Conservation (phyloP, 805 yeast species). For the Pichia ethanolica region DNA sequence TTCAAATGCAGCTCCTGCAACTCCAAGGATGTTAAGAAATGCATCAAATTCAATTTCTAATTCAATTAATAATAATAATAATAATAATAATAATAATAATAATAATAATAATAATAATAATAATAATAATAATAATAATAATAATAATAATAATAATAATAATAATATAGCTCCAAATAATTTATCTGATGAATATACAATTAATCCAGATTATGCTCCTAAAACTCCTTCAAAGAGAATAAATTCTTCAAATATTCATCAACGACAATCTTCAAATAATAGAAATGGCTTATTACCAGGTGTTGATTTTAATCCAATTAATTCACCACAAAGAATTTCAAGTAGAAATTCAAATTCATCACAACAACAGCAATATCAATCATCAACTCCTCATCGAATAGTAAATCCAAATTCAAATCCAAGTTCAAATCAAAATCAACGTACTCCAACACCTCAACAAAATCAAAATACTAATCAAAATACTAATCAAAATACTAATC, state of each 20-base stretch:
- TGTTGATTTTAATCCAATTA: conserved; percentile 17
- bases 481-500: neutral
- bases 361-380: conserved; percentile 5
- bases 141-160: no score
- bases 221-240: conserved; percentile 17
- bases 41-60: conserved; percentile 19
- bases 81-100: no score
- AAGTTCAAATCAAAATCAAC: conserved; percentile 10
- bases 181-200: conserved; percentile 20
- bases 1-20: conserved; percentile 47
- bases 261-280: conserved; percentile 8
- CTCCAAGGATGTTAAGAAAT: conserved; percentile 62
- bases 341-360: conserved; percentile 3
- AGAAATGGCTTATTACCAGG: conserved; percentile 18
- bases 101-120: no score
- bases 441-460: neutral
- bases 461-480: neutral
- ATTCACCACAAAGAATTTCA: conserved; percentile 5
- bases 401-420: conserved; percentile 9
- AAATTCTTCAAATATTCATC: conserved; percentile 11
- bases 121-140: no score
- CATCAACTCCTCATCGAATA: conserved; percentile 5
- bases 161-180: neutral
- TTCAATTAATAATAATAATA: no score
- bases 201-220: conserved; percentile 15